phyloP scores from a whole-genome alignment of 108 stramenopile species.

The Schizochytrium sp. region DNA sequence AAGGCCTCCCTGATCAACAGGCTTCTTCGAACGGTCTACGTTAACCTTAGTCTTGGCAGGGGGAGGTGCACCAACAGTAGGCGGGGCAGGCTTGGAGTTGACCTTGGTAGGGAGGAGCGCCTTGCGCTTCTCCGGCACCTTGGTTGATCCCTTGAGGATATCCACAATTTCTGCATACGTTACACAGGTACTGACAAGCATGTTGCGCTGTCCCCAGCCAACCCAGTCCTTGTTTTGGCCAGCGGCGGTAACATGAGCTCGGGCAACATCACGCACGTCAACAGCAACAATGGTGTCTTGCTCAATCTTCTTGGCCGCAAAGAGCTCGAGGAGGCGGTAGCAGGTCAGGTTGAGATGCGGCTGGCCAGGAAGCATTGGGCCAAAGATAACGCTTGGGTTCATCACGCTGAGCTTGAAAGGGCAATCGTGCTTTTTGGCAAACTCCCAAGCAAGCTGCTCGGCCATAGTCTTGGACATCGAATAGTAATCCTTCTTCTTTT shows the following conservation, averaged over 20 bases:
- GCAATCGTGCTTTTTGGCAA: slow-evolving; percentile 36
- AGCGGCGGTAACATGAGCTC: slow-evolving; percentile 2
- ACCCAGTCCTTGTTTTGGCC: not conserved
- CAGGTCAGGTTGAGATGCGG: not conserved
- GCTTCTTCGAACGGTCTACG: too few species aligned
- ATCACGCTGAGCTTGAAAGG: not conserved
- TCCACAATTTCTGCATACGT: too few species aligned
- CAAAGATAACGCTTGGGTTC: slow-evolving; percentile 41
- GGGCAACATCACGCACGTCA: slow-evolving; percentile 59
- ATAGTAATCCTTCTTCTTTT: slow-evolving; percentile 25
- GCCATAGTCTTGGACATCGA: slow-evolving; percentile 11
- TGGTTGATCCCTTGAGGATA: too few species aligned
- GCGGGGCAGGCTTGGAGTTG: too few species aligned
- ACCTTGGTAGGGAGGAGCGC: too few species aligned
- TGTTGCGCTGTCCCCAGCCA: not conserved
- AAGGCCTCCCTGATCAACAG: too few species aligned
- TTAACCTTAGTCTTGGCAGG: too few species aligned
- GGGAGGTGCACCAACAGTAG: too few species aligned
- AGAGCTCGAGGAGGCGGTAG: not conserved
- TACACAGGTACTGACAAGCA: not conserved
- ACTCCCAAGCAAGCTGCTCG: slow-evolving; percentile 17
- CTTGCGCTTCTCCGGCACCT: too few species aligned
- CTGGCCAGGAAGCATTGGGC: slow-evolving; percentile 54
- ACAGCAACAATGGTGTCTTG: not conserved
- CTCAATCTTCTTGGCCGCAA: not conserved